phyloP scores from a whole-genome alignment of 1,284 basidiomycete genomes.

The Cutaneotrichosporon curvatum region DNA sequence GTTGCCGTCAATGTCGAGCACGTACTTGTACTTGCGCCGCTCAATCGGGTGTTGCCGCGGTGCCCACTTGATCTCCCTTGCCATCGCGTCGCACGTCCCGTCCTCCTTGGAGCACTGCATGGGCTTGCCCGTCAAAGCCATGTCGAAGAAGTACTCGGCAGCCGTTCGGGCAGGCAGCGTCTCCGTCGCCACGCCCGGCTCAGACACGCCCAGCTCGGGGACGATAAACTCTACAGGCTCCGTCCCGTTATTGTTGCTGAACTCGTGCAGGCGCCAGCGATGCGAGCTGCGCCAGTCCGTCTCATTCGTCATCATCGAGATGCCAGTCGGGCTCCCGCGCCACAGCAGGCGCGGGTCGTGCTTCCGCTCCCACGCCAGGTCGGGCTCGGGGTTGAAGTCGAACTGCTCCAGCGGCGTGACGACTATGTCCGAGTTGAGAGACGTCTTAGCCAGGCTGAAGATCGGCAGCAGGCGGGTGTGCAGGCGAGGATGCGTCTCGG shows the following conservation, averaged over 20 bases:
- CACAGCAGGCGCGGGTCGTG: conserved; percentile 43
- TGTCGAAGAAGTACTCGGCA: conserved; percentile 37
- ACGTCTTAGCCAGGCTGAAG: conserved; percentile 45
- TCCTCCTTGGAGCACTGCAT: conserved; percentile 41
- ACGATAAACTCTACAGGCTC: conserved; percentile 16
- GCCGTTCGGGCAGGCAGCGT: conserved; percentile 13
- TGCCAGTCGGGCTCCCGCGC: conserved; percentile 48
- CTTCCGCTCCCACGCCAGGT: conserved; percentile 48
- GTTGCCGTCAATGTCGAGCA: conserved; percentile 46
- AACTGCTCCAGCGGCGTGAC: conserved; percentile 50
- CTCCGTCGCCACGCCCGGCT: conserved; percentile 13
- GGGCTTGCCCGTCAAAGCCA: conserved; percentile 34
- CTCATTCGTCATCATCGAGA: conserved; percentile 44
- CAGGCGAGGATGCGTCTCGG: conserved; percentile 38
- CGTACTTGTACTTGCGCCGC: conserved; percentile 10
- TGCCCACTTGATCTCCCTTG: conserved; percentile 22
- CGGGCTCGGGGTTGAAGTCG: conserved; percentile 34
- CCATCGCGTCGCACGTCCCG: conserved; percentile 45
- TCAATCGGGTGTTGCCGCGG: conserved; percentile 16
- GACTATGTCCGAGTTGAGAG: conserved; percentile 49
- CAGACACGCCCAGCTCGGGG: conserved; percentile 19
- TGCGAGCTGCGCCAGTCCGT: conserved; percentile 47
- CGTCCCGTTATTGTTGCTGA: conserved; percentile 33
- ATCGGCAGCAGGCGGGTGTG: conserved; percentile 42
- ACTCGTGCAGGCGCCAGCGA: conserved; percentile 46